Evolutionary conservation across 1,284 basidiomycete genomes (phyloP), one percentile per base, ranked within the genome.

Genomic region (Exobasidium cylindrosporum): DNA sequence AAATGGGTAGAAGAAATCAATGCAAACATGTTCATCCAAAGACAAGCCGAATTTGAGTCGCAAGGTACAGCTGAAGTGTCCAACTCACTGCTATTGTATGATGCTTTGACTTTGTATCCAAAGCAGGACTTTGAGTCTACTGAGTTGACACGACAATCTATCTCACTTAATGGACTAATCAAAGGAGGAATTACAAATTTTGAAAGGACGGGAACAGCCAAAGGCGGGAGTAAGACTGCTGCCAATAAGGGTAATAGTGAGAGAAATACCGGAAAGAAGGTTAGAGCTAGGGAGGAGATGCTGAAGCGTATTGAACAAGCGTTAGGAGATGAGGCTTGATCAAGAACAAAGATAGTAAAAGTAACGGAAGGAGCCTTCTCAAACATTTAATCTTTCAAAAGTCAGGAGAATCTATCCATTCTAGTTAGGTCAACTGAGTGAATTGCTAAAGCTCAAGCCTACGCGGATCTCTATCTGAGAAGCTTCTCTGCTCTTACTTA

Each of bases 51-150:
- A 24, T 23, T 50, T 4, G 21, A 21, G 26, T 28, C 26, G n/a
- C n/a, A 50, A 23, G 47, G 21, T 24, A 50, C 21, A 24, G 13
- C 13, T 14, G 47, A 50, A 4, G 26, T 24, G n/a, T 21, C 47
- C 26, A 14, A 21, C 4, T 21, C 21, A 24, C 14, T 50, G 47
- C 21, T 50, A 24, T 13, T 50, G 26, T 50, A 50, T 28, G 21
- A 50, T 28, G 21, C 47, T 50, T 24, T 50, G 13, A 50, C 47
- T 13, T 24, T 50, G 47, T 50, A 24, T 28, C n/a, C 47, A 21
- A 50, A 50, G 47, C 47, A 28, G 14, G 47, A 50, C 14, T 50
- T 50, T 24, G 47, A 50, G 13, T 24, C 13, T 23, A 24, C 47
- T 28, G 26, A 23, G 14, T 50, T 28, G 3, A 24, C 26, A 14